These are phyloP conservation scores for Neofusicoccum laricinum DNA, from an alignment of 2,329 filamentous ascomycete genomes.

Conservation along the genomic window DNA sequence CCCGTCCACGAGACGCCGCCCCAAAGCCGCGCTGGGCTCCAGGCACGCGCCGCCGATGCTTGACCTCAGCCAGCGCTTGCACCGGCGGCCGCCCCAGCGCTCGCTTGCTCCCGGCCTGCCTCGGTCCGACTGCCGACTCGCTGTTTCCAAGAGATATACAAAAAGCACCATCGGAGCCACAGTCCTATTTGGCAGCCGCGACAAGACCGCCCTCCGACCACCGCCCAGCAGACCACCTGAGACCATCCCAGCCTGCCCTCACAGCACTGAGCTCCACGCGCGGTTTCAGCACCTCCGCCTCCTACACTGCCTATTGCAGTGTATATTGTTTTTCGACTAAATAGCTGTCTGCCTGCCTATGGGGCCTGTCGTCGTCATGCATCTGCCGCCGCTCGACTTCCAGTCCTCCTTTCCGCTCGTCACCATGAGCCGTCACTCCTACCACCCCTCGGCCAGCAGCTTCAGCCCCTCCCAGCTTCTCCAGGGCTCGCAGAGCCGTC, in stretches of 20 bases:
- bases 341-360: neutral
- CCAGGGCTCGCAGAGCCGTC: neutral
- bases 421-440: conserved; percentile 32
- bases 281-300: neutral
- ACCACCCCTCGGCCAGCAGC: neutral
- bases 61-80: neutral
- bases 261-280: neutral
- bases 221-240: neutral
- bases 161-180: neutral
- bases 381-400: conserved; percentile 32
- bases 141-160: neutral
- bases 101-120: conserved; percentile 3
- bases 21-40: neutral
- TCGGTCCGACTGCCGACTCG: conserved; percentile 10
- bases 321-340: neutral
- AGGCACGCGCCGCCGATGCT: neutral
- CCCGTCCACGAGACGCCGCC: neutral
- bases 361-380: conserved; percentile 24
- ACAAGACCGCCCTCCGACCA: neutral
- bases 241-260: neutral
- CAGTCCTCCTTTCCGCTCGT: conserved; percentile 28
- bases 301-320: neutral
- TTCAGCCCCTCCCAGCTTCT: neutral
- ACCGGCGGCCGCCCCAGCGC: neutral
- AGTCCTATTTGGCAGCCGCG: neutral